A percentile compares a stretch with the other conserved stretches of the same genome.
Conservation (phyloP, 2,329 filamentous ascomycete genomes). For the Akanthomyces uredinophilus region DNA sequence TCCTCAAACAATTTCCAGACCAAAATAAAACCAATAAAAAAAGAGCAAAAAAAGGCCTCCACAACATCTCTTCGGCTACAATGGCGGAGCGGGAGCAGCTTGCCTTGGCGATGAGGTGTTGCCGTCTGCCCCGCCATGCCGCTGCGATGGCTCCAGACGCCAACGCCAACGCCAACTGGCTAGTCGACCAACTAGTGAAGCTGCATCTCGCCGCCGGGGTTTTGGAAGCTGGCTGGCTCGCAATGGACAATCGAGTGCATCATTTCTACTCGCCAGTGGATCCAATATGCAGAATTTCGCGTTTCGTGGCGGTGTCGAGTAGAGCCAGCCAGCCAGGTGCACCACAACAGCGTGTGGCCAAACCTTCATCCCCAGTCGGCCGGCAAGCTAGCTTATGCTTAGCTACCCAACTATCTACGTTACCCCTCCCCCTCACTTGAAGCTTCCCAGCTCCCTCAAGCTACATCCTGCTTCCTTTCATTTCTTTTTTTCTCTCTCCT, state of each 20-base stretch:
- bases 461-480: not conserved
- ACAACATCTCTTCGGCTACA: not conserved
- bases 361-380: not conserved
- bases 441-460: not conserved
- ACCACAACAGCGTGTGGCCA: not conserved
- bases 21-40: not conserved
- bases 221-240: too few relatives aligned
- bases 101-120: slow-evolving; percentile 5
- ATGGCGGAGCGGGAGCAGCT: not conserved
- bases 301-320: slow-evolving; percentile 5
- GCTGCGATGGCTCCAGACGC: not conserved
- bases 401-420: not conserved
- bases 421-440: slow-evolving; percentile 1
- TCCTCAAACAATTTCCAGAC: not conserved
- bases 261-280: not conserved
- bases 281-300: not conserved
- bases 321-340: slow-evolving; percentile 3
- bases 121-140: not conserved
- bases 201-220: not conserved
- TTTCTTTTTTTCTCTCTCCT: not conserved
- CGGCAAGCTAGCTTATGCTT: not conserved
- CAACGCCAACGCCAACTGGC: not conserved
- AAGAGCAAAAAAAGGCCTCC: not conserved
- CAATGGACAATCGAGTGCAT: not conserved
- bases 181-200: not conserved